Conservation (phyloP, 805 yeast species). For the Metschnikowia koreensis region DNA sequence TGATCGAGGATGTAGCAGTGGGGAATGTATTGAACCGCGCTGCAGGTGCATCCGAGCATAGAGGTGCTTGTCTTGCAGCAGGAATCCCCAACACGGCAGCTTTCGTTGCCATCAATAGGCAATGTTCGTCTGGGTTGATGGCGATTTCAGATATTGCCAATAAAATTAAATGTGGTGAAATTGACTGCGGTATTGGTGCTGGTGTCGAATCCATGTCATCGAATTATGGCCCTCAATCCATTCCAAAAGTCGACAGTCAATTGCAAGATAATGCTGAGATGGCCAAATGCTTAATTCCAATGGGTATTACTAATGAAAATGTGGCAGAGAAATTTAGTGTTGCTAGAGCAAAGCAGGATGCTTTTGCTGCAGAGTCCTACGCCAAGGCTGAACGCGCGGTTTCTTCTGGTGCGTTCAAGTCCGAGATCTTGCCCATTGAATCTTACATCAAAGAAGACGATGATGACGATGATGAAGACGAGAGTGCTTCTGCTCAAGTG, state of each 20-base stretch:
- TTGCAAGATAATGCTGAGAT: conserved; percentile 37
- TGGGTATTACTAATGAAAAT: conserved; percentile 96
- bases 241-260: conserved; percentile 46
- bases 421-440: conserved; percentile 83
- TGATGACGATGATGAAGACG: conserved; percentile 48
- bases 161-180: conserved; percentile 84
- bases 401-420: conserved; percentile 68
- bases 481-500: conserved; percentile 44
- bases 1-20: conserved; percentile 80
- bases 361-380: conserved; percentile 84
- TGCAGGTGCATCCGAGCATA: conserved; percentile 92
- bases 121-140: conserved; percentile 92
- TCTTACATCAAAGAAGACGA: conserved; percentile 54
- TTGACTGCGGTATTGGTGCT: conserved; percentile 84
- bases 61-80: conserved; percentile 89
- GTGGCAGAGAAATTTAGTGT: conserved; percentile 68
- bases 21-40: conserved; percentile 92
- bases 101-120: conserved; percentile 84
- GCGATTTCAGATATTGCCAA: conserved; percentile 88
- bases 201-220: conserved; percentile 96
- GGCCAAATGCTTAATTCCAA: conserved; percentile 81
- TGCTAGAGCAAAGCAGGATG: conserved; percentile 74
- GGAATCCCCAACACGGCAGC: conserved; percentile 83
- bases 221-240: conserved; percentile 78
- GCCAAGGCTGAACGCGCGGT: conserved; percentile 80